Evolutionary conservation across 345 rosid species (phyloP).

Genomic region (Eucalyptus fibrosa): DNA sequence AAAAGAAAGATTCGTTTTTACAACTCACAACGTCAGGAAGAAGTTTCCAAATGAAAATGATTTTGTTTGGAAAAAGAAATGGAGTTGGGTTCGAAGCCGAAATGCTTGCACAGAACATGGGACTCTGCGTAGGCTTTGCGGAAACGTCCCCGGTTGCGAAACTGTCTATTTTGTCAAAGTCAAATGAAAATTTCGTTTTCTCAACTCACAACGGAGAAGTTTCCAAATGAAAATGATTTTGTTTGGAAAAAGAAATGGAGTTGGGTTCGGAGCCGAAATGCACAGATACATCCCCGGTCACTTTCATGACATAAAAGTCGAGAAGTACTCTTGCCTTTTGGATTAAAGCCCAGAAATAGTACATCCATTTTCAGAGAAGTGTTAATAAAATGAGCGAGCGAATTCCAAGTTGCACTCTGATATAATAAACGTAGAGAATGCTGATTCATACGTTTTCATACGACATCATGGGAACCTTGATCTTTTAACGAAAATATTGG

Average conservation of each 20-base stretch:
- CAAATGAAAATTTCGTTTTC: not conserved
- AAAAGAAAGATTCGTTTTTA: not conserved
- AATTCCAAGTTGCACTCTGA: not conserved
- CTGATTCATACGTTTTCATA: not conserved
- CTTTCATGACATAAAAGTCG: not conserved
- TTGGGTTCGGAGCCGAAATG: not conserved
- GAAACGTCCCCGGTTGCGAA: not conserved
- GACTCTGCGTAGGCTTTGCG: not conserved
- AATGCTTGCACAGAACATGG: no score
- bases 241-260: not conserved
- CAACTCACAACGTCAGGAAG: not conserved
- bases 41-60: not conserved
- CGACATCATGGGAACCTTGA: not conserved
- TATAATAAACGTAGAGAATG: not conserved
- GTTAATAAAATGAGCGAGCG: not conserved
- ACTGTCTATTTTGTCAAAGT: not conserved
- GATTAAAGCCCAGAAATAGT: not conserved
- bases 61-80: not conserved
- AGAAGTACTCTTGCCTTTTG: not conserved
- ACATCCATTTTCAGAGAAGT: not conserved
- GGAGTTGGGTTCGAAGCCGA: no score
- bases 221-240: not conserved
- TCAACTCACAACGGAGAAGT: not conserved
- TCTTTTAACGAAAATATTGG: not conserved
- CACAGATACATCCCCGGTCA: not conserved